Conservation (phyloP, 2,329 filamentous ascomycete genomes). For the Fusarium tupiense region DNA sequence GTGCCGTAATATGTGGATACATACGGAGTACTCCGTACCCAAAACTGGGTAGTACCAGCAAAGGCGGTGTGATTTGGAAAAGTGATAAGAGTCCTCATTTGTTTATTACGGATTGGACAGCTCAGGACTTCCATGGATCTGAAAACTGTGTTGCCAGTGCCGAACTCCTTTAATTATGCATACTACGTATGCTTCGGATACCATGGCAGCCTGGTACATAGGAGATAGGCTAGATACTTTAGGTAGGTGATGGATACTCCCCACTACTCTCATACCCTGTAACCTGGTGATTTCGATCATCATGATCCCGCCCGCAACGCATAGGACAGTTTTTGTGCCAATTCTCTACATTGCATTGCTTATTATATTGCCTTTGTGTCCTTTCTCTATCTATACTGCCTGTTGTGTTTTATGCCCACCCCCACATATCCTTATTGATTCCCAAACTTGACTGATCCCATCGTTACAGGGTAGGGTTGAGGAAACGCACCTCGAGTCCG, state of each 20-base stretch:
- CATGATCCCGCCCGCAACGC: constrained; percentile 18
- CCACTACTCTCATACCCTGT: neutral
- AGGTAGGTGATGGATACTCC: neutral
- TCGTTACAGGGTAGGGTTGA: constrained; percentile 3
- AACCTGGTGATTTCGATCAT: constrained; percentile 29
- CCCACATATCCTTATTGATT: neutral
- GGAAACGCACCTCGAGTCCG: neutral
- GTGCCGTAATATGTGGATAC: too few relatives aligned
- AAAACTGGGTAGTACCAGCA: neutral
- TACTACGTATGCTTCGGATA: neutral
- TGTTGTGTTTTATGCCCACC: neutral
- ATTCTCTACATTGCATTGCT: neutral
- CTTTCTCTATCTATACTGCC: neutral
- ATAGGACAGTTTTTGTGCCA: neutral
- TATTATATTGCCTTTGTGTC: neutral
- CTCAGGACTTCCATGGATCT: constrained; percentile 9
- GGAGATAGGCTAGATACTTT: neutral
- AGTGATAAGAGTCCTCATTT: constrained; percentile 18
- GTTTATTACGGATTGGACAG: neutral
- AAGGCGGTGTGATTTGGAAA: constrained; percentile 27
- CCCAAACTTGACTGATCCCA: neutral
- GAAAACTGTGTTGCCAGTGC: neutral
- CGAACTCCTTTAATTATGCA: constrained; percentile 6
- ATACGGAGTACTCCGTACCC: neutral
- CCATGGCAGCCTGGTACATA: neutral